Conservation (phyloP, 2,329 filamentous ascomycete species). For the Colletotrichum sp. region DNA sequence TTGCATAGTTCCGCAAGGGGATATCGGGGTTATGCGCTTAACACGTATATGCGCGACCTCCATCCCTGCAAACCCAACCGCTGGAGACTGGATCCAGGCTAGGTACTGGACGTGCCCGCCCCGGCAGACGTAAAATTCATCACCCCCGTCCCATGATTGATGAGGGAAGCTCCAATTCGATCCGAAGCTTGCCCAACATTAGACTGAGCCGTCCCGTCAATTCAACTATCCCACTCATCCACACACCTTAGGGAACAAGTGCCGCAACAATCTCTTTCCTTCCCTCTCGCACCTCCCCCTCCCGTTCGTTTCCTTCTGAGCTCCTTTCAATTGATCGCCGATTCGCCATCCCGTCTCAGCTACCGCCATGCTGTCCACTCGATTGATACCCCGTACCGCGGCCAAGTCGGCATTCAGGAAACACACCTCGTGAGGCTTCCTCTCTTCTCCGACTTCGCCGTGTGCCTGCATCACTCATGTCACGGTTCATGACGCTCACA, state of each 20-base stretch:
- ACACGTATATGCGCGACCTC: not conserved
- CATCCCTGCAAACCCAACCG: not conserved
- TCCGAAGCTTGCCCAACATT: conserved; percentile 5
- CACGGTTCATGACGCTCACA: conserved; percentile 24
- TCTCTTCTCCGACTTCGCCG: conserved; percentile 13
- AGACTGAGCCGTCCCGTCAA: not conserved
- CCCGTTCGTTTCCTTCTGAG: not conserved
- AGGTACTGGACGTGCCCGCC: not conserved
- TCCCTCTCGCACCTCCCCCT: not conserved
- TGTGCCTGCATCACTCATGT: not conserved
- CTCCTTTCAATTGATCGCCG: conserved; percentile 28
- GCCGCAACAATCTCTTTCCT: not conserved
- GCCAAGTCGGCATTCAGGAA: conserved; percentile 62
- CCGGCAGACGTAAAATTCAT: not conserved
- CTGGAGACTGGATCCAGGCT: not conserved
- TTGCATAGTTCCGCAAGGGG: not conserved
- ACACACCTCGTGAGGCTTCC: conserved; percentile 51
- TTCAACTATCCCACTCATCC: not conserved
- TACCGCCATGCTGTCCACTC: conserved; percentile 63
- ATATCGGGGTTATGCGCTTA: not conserved
- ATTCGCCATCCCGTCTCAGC: conserved; percentile 24
- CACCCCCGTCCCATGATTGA: not conserved
- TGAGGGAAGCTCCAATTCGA: not conserved
- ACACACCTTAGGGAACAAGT: not conserved
- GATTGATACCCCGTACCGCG: conserved; percentile 64